Base-by-base conservation (phyloP, 352 stramenopile genomes). In the Halophytophthora batemanensis region DNA sequence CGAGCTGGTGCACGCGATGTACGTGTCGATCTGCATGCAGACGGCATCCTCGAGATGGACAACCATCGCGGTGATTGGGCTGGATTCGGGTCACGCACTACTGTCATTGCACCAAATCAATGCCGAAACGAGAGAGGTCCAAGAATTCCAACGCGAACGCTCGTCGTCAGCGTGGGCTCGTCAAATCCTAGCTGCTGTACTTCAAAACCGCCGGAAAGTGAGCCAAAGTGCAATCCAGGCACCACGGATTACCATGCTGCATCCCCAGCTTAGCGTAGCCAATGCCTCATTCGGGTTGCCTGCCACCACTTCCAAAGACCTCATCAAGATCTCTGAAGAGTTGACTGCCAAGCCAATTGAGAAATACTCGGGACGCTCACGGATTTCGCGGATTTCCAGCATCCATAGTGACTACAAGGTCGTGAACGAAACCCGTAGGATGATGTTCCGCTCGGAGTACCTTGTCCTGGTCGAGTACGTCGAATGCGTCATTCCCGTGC, bases 11-110 rank as follows among this genome's bases (percentile, higher is more conserved):
- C 66, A 64, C 28, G 62, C 64, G 2, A 45, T 77, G 2, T 73
- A 69, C 17, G 48, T 66, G 6, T 57, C 54, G 1, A 66, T 59
- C 14, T 74, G 59, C 42, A 69, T 74, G 67, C 64, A 71, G 49
- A 65, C 41, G 19, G 31, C 61, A 2, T 48, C 41, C 0, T 69
- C 59, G 19, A 25, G 40, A 1, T 47, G 62, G n/a, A 59, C 57
- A 1, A 70, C 52, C 10, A 15, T 45, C 8, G 7, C 63, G 6
- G 19, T 70, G 0, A 61, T 61, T 40, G 41, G 41, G 0, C 37
- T 36, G 1, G 55, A 69, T 34, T 34, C 45, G 8, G 22, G 51
- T 19, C 53, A 63, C 17, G 54, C 59, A 12, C 1, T 59, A 11
- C 17, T 59, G 6, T 49, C 52, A 18, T 31, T 67, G 34, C 53